Evolutionary conservation across 257 asterid species (phyloP).

Genomic region (Cordia subcordata): DNA sequence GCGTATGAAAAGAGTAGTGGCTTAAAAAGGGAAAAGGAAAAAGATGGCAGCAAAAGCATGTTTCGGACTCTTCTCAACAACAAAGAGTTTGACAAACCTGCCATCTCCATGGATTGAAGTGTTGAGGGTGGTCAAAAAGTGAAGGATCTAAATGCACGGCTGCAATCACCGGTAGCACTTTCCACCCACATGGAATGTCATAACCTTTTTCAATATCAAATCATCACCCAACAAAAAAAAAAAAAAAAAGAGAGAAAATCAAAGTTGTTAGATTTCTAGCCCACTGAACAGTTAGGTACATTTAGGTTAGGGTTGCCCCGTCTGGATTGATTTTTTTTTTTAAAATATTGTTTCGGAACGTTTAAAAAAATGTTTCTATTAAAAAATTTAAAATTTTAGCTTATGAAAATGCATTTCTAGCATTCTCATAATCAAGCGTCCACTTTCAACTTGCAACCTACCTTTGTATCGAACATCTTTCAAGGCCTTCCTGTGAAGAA

Average conservation of each 20-base stretch:
- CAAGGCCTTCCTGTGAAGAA: slow-evolving; percentile 84
- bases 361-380: too few species aligned
- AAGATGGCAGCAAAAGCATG: too few species aligned
- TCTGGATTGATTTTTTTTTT: too few species aligned
- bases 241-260: not conserved
- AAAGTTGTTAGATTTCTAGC: not conserved
- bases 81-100: slow-evolving; percentile 40
- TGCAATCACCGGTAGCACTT: slow-evolving; percentile 90
- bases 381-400: too few species aligned
- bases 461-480: slow-evolving; percentile 84
- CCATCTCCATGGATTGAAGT: slow-evolving; percentile 98
- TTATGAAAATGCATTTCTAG: too few species aligned
- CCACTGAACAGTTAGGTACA: not conserved
- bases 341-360: too few species aligned
- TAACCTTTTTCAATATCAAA: slow-evolving; percentile 43
- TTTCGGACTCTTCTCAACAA: not conserved
- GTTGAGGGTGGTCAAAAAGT: slow-evolving; percentile 85
- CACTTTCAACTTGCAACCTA: slow-evolving; percentile 11
- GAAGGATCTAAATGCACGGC: slow-evolving; percentile 94
- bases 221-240: too few species aligned
- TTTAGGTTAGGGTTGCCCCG: too few species aligned
- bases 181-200: slow-evolving; percentile 99
- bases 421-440: too few species aligned
- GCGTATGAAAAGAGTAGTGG: too few species aligned
- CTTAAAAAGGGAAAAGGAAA: too few species aligned